A percentile compares a stretch with the other conserved stretches of the same genome.
Conservation (phyloP, 768 basidiomycete genomes). For the Trametes maxima region DNA sequence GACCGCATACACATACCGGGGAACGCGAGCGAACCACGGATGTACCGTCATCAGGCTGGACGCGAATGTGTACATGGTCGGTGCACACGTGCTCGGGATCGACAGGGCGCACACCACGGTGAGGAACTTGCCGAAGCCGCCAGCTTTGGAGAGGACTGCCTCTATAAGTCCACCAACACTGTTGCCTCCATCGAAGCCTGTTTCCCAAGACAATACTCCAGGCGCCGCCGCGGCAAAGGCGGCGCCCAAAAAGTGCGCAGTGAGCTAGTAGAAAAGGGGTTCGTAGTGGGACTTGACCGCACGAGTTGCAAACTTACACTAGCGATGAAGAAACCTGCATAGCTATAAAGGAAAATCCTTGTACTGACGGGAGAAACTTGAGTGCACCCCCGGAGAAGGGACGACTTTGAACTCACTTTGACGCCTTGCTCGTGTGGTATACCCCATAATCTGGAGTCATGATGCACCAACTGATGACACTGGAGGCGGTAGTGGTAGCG, state of each 20-base stretch:
- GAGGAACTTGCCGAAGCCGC: slow-evolving; percentile 50
- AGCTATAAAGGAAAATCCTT: slow-evolving; percentile 48
- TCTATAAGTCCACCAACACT: slow-evolving; percentile 47
- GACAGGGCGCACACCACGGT: slow-evolving; percentile 54
- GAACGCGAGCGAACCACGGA: slow-evolving; percentile 38
- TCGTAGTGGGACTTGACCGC: not conserved
- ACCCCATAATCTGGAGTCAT: slow-evolving; percentile 53
- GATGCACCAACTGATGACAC: slow-evolving; percentile 45
- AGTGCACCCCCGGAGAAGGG: not conserved
- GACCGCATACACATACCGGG: slow-evolving; percentile 50
- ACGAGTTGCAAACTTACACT: slow-evolving; percentile 35
- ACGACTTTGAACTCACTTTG: slow-evolving; percentile 27
- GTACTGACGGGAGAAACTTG: slow-evolving; percentile 25
- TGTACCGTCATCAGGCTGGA: slow-evolving; percentile 47
- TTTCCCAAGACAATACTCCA: slow-evolving; percentile 41
- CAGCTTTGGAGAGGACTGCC: slow-evolving; percentile 41
- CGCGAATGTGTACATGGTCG: slow-evolving; percentile 59
- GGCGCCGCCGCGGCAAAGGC: slow-evolving; percentile 48
- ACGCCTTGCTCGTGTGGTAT: slow-evolving; percentile 41
- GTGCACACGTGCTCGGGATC: slow-evolving; percentile 57
- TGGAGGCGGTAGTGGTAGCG: slow-evolving; percentile 46
- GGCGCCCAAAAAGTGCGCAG: slow-evolving; percentile 46
- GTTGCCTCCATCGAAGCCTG: slow-evolving; percentile 42
- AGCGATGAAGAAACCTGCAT: slow-evolving; percentile 46
- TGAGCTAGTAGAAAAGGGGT: slow-evolving; percentile 32